phyloP scores from a whole-genome alignment of 2,329 filamentous ascomycete genomes.

The Hansfordia pulvinata region DNA sequence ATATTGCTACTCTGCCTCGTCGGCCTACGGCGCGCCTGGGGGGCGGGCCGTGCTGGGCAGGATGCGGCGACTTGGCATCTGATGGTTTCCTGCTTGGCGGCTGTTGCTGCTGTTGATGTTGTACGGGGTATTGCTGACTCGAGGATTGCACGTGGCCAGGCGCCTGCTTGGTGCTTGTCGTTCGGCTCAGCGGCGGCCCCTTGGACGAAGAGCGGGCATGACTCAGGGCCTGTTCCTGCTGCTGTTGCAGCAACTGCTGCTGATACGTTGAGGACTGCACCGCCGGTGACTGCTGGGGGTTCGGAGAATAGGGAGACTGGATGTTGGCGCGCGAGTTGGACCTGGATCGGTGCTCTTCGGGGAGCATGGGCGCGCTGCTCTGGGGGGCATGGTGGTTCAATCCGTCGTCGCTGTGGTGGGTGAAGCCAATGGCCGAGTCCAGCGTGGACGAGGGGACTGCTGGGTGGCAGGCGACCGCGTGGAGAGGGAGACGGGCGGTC shows the following conservation, averaged over 20 bases:
- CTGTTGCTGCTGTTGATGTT: slow-evolving; percentile 21
- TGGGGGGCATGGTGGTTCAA: slow-evolving; percentile 31
- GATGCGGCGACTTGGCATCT: slow-evolving; percentile 11
- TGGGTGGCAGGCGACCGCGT: slow-evolving; percentile 42
- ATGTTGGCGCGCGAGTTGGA: slow-evolving; percentile 54
- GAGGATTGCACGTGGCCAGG: slow-evolving; percentile 34
- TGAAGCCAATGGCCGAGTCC: slow-evolving; percentile 51
- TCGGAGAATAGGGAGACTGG: slow-evolving; percentile 32
- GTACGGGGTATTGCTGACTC: slow-evolving; percentile 37
- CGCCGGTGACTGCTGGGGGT: slow-evolving; percentile 23
- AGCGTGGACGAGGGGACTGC: slow-evolving; percentile 38
- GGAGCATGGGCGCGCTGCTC: slow-evolving; percentile 44
- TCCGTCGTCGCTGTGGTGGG: slow-evolving; percentile 37
- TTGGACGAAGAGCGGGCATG: slow-evolving; percentile 67
- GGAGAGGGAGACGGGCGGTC: slow-evolving; percentile 58
- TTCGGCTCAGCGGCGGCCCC: slow-evolving; percentile 58
- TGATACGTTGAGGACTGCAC: slow-evolving; percentile 37
- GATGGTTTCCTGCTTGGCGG: slow-evolving; percentile 14
- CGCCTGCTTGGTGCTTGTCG: slow-evolving; percentile 57
- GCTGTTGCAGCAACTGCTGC: slow-evolving; percentile 58
- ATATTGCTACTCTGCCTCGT: slow-evolving; percentile 65
- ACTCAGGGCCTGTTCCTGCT: slow-evolving; percentile 75
- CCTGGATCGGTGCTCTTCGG: slow-evolving; percentile 53
- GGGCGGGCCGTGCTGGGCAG: slow-evolving; percentile 18
- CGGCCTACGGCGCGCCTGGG: slow-evolving; percentile 55